Evolutionary conservation across 352 stramenopile genomes (phyloP), one percentile per base, ranked within the genome.

Genomic region (Lagenidium sp.): DNA sequence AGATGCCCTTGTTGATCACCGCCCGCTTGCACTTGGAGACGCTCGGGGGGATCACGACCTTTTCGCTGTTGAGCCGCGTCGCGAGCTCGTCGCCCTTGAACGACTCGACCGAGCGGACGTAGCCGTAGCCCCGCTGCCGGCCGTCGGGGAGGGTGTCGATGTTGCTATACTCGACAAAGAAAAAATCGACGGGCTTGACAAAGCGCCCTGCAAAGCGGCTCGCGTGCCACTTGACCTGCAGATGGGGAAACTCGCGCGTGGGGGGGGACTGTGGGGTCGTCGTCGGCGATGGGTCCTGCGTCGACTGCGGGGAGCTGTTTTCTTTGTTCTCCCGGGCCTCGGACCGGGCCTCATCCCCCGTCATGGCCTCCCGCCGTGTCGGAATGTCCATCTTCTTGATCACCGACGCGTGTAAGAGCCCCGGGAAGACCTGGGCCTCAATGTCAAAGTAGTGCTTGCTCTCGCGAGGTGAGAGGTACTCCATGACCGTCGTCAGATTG

Each of bases 131-230:
- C 15, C 79, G 76, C 23, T 69, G 71, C 13, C 67, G 65, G 11
- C 78, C 78, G 19, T 87, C 71, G 1, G 59, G 55, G 36, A 85
- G 65, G 4, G 60, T 70, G 44, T 92, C 79, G 22, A 89, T 67
- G 41, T 88, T 88, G 30, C 77, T 71, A 22, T 90, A 93, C 57
- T 93, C 81, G 28, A 91, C 75, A 51, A 91, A 93, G 44, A 90
- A 86, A 35, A 93, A 88, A 41, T 93, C 81, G 10, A 87, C 62
- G 25, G 78, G 77, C 50, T 89, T 91, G 32, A 87, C 76, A 25
- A 91, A 87, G 1, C 78, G 69, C 0, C 78, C 79, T 2, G 78
- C 78, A 28, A 93, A 86, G 16, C 78, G 74, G 54, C 74, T 88
- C 32, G 78, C 81, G 50, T 91, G 81, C 81, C 81, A 93, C 49